Conservation (phyloP, 345 rosid species). For the Syzygium aromaticum region DNA sequence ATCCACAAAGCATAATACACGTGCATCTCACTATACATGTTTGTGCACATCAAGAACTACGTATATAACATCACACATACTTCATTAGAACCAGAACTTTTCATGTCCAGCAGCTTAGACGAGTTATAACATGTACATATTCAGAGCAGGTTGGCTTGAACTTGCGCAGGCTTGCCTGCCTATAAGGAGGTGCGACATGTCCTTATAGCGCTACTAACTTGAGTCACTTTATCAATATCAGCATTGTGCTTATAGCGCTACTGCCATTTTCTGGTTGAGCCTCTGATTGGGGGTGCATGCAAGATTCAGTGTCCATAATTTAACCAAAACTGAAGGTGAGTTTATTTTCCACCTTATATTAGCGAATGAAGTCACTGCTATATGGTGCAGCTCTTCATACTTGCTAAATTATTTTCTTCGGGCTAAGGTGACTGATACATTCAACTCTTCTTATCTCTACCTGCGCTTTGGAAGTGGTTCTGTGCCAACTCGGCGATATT, state of each 20-base stretch:
- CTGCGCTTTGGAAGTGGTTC: neutral
- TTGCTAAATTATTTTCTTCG: neutral
- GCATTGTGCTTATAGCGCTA: neutral
- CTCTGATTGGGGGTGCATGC: neutral
- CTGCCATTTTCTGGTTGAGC: neutral
- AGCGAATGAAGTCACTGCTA: too few relatives aligned
- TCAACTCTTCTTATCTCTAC: neutral
- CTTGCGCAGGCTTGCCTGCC: neutral
- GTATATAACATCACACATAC: neutral
- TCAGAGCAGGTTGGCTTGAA: neutral
- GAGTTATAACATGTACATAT: neutral
- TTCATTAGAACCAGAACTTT: neutral
- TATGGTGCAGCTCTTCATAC: neutral
- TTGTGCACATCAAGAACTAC: neutral
- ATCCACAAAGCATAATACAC: neutral
- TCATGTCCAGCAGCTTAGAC: neutral
- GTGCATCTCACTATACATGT: neutral
- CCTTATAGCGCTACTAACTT: neutral
- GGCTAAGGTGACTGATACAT: neutral
- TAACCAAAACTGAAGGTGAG: too few relatives aligned
- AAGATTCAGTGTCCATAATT: too few relatives aligned
- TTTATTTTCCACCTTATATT: too few relatives aligned
- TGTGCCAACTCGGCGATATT: neutral
- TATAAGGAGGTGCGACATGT: neutral
- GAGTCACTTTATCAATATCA: neutral